These are phyloP conservation scores for Collybiopsis luxurians DNA, from an alignment of 768 basidiomycete species.

Conservation along the genomic window DNA sequence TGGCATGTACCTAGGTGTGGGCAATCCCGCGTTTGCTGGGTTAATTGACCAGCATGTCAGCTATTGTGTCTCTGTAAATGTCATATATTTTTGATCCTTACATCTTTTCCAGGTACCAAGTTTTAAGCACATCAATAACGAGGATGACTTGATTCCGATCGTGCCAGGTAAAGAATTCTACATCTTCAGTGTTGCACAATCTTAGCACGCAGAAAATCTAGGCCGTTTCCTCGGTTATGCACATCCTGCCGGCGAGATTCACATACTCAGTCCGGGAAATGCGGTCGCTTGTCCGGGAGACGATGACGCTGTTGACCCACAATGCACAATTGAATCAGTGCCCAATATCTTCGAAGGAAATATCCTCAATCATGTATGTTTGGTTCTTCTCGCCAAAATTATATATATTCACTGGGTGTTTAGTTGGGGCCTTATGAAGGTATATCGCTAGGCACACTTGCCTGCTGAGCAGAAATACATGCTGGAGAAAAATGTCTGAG, in stretches of 20 bases:
- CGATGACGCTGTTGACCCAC: conserved; percentile 51
- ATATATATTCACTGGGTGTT: not conserved
- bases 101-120: conserved; percentile 26
- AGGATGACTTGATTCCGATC: conserved; percentile 22
- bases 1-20: conserved; percentile 28
- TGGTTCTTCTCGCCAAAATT: too few species aligned
- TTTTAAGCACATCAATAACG: conserved; percentile 39
- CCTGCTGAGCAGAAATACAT: not conserved
- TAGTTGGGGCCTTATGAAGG: conserved; percentile 53
- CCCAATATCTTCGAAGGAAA: conserved; percentile 50
- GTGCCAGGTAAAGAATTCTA: conserved; percentile 11
- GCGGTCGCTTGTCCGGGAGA: conserved; percentile 41
- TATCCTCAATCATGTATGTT: conserved; percentile 49
- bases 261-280: conserved; percentile 39
- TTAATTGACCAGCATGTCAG: conserved; percentile 45
- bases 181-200: too few species aligned
- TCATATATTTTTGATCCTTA: not conserved
- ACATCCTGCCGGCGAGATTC: conserved; percentile 52
- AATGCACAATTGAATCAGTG: conserved; percentile 54
- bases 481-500: too few species aligned
- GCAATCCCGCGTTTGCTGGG: conserved; percentile 47
- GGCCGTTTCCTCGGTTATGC: conserved; percentile 46
- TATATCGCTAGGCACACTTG: conserved; percentile 52
- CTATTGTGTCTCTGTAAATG: not conserved
- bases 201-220: too few species aligned